Conservation (phyloP, 2,329 filamentous ascomycete species). For the Knoxdaviesia proteae region DNA sequence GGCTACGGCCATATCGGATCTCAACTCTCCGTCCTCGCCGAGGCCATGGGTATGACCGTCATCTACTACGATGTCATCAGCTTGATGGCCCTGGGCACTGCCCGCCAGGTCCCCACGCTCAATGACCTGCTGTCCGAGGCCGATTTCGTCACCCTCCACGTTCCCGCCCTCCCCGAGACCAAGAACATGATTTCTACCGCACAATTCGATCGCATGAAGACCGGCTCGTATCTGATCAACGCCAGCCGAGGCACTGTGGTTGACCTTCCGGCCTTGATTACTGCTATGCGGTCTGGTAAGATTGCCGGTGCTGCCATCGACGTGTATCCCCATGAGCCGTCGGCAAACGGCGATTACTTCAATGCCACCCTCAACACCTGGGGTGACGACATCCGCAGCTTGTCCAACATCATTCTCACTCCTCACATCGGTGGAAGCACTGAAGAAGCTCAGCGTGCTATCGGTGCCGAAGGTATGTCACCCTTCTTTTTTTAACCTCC, state of each 20-base stretch:
- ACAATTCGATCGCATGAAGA: conserved; percentile 77
- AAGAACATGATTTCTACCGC: conserved; percentile 70
- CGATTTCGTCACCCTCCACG: conserved; percentile 88
- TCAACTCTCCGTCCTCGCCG: conserved; percentile 83
- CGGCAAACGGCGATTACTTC: conserved; percentile 90
- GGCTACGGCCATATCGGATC: conserved; percentile 96
- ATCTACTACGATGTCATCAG: conserved; percentile 94
- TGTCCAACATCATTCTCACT: conserved; percentile 87
- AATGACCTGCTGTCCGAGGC: conserved; percentile 56
- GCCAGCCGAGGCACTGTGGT: conserved; percentile 86
- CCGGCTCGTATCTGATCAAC: conserved; percentile 86
- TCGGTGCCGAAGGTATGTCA: conserved; percentile 57
- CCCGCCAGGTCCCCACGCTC: conserved; percentile 61
- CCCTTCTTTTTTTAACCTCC: not conserved
- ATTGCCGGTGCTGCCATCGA: conserved; percentile 89
- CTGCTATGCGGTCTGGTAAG: conserved; percentile 68
- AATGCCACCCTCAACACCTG: conserved; percentile 63
- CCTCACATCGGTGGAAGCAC: conserved; percentile 96
- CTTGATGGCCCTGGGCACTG: conserved; percentile 81
- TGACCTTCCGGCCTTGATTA: conserved; percentile 78
- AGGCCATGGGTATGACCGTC: conserved; percentile 94
- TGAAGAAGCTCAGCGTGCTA: conserved; percentile 90
- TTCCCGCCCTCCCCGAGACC: conserved; percentile 83
- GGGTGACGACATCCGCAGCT: conserved; percentile 61
- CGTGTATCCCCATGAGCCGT: conserved; percentile 86